A percentile compares a stretch with the other conserved stretches of the same genome.
phyloP scores from a whole-genome alignment of 2,329 filamentous ascomycete species.

The Fusarium sp. region DNA sequence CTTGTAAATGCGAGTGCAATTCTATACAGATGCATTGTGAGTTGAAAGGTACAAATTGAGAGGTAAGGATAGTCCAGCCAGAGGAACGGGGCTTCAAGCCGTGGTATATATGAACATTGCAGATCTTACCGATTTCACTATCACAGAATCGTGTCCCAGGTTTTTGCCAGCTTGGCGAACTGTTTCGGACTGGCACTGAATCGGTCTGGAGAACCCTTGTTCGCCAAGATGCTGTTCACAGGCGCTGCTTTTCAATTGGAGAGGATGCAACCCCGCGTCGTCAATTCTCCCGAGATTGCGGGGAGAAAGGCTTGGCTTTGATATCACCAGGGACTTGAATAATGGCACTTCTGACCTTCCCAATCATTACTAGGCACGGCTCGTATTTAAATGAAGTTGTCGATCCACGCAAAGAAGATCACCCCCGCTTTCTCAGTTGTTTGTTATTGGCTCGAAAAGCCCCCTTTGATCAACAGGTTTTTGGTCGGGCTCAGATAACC shows the following conservation, averaged over 20 bases:
- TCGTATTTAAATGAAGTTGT: neutral
- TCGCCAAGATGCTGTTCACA: neutral
- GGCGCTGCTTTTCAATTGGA: neutral
- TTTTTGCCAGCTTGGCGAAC: neutral
- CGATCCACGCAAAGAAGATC: accelerated
- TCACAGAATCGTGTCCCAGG: neutral
- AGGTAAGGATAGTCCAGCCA: neutral
- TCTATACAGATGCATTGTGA: neutral
- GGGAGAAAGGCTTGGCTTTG: neutral
- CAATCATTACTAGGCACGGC: neutral
- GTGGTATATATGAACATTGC: neutral
- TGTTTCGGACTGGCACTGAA: neutral
- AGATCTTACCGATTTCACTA: neutral
- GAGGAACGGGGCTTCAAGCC: no score
- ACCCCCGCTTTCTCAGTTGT: accelerated
- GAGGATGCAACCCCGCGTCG: neutral
- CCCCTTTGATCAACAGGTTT: neutral
- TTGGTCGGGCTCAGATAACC: neutral
- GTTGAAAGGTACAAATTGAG: neutral
- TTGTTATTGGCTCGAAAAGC: neutral
- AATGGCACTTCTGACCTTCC: neutral
- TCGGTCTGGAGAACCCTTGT: neutral
- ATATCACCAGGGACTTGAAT: neutral
- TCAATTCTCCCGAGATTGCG: neutral
- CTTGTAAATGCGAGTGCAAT: neutral